Evolutionary conservation across 2,329 filamentous ascomycete species (phyloP), one percentile per base, ranked within the genome.

Genomic region (Hysterium pulicare): DNA sequence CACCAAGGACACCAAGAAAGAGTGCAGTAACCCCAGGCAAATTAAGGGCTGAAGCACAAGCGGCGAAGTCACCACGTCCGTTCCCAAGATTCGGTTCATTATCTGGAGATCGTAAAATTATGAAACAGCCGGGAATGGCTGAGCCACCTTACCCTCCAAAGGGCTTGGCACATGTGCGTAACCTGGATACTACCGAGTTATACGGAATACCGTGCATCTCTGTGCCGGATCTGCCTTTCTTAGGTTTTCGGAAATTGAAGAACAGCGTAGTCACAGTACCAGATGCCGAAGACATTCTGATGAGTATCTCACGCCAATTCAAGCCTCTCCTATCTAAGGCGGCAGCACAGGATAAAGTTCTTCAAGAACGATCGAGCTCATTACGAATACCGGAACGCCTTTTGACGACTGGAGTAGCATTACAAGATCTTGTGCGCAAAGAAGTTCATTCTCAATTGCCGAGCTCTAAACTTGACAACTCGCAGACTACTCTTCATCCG

Each of bases 61-160:
- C 47, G 34, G 49, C 55, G 16, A 49, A 50, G 17, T 50, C 50
- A 9, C 47, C 52, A 16, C 40, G 45, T 9, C 42, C 45, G 3
- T 24, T 44, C 8, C 52, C 50, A 15, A 40, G 47, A 9, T 62
- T 60, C 42, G 61, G 50, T 15, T 44, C 47, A 31, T 39, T 48
- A 32, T 43, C 43, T 26, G 50, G 46, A 28, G 51, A 45, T 36
- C 58, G 41, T 21, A 53, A 64, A 32, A 51, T 55, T 55, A 39
- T 80, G 4, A 87, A 80, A 54, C 73, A 84, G n/a, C 80, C 83
- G 0, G 86, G 85, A 2, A 74, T 83, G 7, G 70, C 73, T 48
- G 74, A 86, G 41, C 78, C 87, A 3, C 72, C 80, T n/a, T 93
- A 87, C 84, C 87, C 87, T 28, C 76, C 79, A 37, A 74, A 75